Evolutionary conservation across 1,139 yeast species (phyloP).

Genomic region (Kurtzmaniella quercitrusa): DNA sequence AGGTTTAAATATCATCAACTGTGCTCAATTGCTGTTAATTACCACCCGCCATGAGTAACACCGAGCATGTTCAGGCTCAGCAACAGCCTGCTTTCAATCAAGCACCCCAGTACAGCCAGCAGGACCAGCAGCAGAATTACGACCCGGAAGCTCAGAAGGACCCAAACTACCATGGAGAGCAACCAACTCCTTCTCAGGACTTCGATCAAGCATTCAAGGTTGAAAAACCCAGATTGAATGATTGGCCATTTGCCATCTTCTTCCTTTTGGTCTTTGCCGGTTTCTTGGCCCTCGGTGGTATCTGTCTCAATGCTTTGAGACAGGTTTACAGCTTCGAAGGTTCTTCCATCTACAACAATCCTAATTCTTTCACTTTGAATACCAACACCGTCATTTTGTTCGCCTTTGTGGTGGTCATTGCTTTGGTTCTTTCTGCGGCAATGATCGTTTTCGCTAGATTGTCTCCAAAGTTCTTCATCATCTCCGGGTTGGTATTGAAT

Average conservation of each 20-base stretch:
- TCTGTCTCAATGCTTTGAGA: slow-evolving; percentile 63
- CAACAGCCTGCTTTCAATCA: slow-evolving; percentile 1
- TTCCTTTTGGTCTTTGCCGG: slow-evolving; percentile 62
- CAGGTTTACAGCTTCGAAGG: slow-evolving; percentile 54
- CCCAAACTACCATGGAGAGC: slow-evolving; percentile 19
- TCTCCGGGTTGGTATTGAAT: slow-evolving; percentile 64
- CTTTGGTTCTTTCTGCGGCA: slow-evolving; percentile 53
- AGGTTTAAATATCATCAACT: background rate
- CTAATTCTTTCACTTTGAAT: slow-evolving; percentile 56
- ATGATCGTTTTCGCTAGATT: slow-evolving; percentile 60
- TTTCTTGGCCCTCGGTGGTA: slow-evolving; percentile 66
- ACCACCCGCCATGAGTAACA: slow-evolving; percentile 2
- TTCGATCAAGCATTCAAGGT: slow-evolving; percentile 68
- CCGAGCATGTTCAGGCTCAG: slow-evolving; percentile 2
- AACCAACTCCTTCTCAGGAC: slow-evolving; percentile 30
- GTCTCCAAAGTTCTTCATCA: slow-evolving; percentile 66
- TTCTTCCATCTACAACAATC: slow-evolving; percentile 56
- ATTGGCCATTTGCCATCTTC: slow-evolving; percentile 65
- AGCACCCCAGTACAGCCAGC: background rate
- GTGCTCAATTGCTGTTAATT: background rate
- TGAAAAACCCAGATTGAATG: slow-evolving; percentile 64
- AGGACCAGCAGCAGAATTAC: slow-evolving; percentile 1
- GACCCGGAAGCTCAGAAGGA: slow-evolving; percentile 22
- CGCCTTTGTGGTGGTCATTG: slow-evolving; percentile 59
- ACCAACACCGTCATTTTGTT: slow-evolving; percentile 71